These are phyloP conservation scores for Hysterangium stoloniferum DNA, from an alignment of 768 basidiomycete genomes.

Conservation along the genomic window DNA sequence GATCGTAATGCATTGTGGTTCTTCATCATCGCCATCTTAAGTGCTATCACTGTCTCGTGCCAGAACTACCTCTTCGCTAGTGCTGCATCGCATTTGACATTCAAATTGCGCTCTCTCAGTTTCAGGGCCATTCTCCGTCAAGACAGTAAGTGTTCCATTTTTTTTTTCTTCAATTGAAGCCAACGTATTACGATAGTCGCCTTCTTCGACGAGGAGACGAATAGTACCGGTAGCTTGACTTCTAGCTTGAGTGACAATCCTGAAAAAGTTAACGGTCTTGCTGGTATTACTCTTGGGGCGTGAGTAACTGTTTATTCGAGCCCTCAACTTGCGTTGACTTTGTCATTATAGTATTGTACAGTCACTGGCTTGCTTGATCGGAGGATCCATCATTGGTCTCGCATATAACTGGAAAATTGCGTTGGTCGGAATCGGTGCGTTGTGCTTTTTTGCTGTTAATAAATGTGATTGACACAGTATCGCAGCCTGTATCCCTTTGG, in stretches of 20 bases:
- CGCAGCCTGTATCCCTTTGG: conserved; percentile 58
- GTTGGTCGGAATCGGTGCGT: conserved; percentile 71
- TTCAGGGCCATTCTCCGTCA: conserved; percentile 83
- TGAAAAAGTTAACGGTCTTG: conserved; percentile 82
- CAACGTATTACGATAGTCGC: conserved; percentile 40
- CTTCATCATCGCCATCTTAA: conserved; percentile 71
- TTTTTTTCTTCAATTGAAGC: background rate
- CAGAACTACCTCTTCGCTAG: conserved; percentile 69
- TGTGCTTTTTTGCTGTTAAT: background rate
- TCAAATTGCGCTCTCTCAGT: conserved; percentile 58
- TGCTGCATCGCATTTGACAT: conserved; percentile 62
- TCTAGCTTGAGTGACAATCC: conserved; percentile 76
- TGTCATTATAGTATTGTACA: conserved; percentile 58
- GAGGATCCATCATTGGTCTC: conserved; percentile 75
- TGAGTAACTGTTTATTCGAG: conserved; percentile 27
- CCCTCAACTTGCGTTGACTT: background rate
- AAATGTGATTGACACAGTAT: conserved; percentile 4
- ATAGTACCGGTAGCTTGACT: conserved; percentile 78
- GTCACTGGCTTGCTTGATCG: conserved; percentile 57
- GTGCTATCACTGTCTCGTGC: conserved; percentile 48
- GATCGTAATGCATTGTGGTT: conserved; percentile 67
- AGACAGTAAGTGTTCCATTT: conserved; percentile 54
- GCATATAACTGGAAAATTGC: conserved; percentile 70
- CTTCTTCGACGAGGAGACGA: conserved; percentile 84
- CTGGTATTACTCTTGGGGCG: conserved; percentile 82